Conservation (phyloP, 2,329 filamentous ascomycete genomes). For the Monilinia vaccinii-corymbosi region DNA sequence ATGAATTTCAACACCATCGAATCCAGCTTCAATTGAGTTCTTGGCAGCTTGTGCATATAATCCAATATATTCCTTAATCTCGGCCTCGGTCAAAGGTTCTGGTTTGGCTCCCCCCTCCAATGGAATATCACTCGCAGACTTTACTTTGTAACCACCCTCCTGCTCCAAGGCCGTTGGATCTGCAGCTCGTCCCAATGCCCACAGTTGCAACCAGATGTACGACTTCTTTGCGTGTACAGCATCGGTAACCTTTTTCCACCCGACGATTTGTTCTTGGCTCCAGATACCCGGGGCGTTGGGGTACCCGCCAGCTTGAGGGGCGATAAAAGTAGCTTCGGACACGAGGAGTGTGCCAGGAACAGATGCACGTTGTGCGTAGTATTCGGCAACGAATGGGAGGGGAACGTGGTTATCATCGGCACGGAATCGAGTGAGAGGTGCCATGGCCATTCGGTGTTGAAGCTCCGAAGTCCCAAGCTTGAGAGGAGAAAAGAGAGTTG, state of each 20-base stretch:
- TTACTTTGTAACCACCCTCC: slow-evolving; percentile 19
- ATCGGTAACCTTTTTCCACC: slow-evolving; percentile 49
- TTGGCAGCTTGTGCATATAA: slow-evolving; percentile 29
- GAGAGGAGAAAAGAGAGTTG: slow-evolving; percentile 36
- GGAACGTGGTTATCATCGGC: slow-evolving; percentile 39
- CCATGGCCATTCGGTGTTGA: slow-evolving; percentile 42
- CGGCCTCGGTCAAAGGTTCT: slow-evolving; percentile 32
- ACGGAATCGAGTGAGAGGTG: slow-evolving; percentile 48
- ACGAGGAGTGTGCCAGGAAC: slow-evolving; percentile 46
- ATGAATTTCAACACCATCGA: slow-evolving; percentile 42
- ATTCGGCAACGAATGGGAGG: slow-evolving; percentile 35
- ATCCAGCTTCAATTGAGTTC: slow-evolving; percentile 43
- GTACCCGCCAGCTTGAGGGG: slow-evolving; percentile 37
- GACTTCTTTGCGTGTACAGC: slow-evolving; percentile 50
- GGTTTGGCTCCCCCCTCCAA: slow-evolving; percentile 20
- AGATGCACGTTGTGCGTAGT: slow-evolving; percentile 44
- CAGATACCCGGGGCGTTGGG: slow-evolving; percentile 47
- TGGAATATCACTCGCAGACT: slow-evolving; percentile 19
- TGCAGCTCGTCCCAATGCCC: slow-evolving; percentile 45
- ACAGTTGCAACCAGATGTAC: slow-evolving; percentile 51
- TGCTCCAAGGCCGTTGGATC: slow-evolving; percentile 10
- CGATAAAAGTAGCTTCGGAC: slow-evolving; percentile 45
- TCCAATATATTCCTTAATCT: slow-evolving; percentile 31
- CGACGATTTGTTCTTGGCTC: slow-evolving; percentile 40
- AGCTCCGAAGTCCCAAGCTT: slow-evolving; percentile 34